Evolutionary conservation across 768 basidiomycete species (phyloP), one percentile per base, ranked within the genome.

Genomic region (Suillus hirtellus): DNA sequence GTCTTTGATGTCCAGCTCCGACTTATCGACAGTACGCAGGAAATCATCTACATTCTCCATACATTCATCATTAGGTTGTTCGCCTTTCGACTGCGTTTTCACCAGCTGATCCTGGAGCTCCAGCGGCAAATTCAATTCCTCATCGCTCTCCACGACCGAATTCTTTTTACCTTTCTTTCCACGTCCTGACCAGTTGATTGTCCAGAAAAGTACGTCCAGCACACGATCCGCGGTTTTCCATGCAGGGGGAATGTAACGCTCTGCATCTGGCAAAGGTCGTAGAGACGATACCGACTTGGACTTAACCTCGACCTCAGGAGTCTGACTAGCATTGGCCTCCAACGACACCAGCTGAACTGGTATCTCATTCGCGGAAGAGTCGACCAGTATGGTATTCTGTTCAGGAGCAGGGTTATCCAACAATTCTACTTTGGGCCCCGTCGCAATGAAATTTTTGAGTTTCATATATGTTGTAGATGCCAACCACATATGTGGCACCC

Each of bases 181-280:
- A 71, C 60, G 65, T 59, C 69, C 66, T 53, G 69, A 60, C 9
- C 37, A 24, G 59, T 19, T 86, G 81, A 53, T 24, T 42, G 76
- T 77, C 85, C 89, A 89, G 19, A 96, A 75, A 49, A 86, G 76
- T 27, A 95, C 78, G 67, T 97, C 93, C 40, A 99, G 80, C 34
- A 99, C 81, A n/a, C 96, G 88, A 70, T 96, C 95, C n/a, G 94
- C 81, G 0, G 90, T 93, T 75, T 88, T 89, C 96, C 96, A 98
- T 8, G 84, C 80, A 1, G 76, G 77, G 8, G 95, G 93, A 24
- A 98, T 89, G 63, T 85, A 82, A 17, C 75, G 77, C 67, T 91
- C 87, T 2, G 95, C 96, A 61, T 95, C 88, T 0, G 84, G 81
- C 34, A 86, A 73, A 38, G 93, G 74, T 42, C 74, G 67, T 1